phyloP scores from a whole-genome alignment of 2,329 filamentous ascomycete genomes.

The Phialophora macrospora region DNA sequence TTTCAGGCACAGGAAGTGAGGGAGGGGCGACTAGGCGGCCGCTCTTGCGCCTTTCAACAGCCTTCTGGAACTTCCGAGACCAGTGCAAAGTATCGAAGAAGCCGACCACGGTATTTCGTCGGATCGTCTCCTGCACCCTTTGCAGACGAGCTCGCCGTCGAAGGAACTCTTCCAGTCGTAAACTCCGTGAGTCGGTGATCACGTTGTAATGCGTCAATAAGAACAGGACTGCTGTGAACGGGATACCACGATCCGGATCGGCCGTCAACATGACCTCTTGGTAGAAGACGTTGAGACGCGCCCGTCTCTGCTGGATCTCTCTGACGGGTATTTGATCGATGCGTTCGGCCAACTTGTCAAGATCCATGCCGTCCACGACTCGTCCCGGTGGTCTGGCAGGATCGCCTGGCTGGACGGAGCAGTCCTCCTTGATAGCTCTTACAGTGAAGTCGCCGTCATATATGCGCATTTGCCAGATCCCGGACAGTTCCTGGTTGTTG shows the following conservation, averaged over 20 bases:
- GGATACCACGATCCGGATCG: constrained; percentile 85
- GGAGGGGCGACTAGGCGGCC: constrained; percentile 79
- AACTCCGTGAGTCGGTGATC: constrained; percentile 94
- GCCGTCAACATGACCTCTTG: constrained; percentile 95
- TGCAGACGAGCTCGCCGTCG: constrained; percentile 87
- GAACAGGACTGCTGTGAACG: constrained; percentile 91
- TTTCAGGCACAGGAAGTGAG: constrained; percentile 83
- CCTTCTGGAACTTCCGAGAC: constrained; percentile 78
- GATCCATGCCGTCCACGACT: constrained; percentile 65
- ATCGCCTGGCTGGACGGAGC: constrained; percentile 63
- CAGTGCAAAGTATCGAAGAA: constrained; percentile 96
- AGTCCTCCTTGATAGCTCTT: constrained; percentile 81
- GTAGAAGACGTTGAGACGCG: constrained; percentile 90
- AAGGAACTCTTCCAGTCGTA: constrained; percentile 92
- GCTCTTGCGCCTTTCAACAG: constrained; percentile 71
- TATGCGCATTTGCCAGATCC: constrained; percentile 95
- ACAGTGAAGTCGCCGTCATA: constrained; percentile 92
- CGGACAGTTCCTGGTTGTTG: constrained; percentile 73
- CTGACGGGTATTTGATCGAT: constrained; percentile 73
- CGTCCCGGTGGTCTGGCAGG: constrained; percentile 50
- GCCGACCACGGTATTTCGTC: constrained; percentile 84
- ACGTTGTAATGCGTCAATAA: constrained; percentile 98
- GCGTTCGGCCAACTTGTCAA: constrained; percentile 74
- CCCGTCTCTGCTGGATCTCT: constrained; percentile 74
- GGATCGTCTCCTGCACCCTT: constrained; percentile 91